Conservation (phyloP, 345 rosid genomes). For the Mallotus nudiflorus region DNA sequence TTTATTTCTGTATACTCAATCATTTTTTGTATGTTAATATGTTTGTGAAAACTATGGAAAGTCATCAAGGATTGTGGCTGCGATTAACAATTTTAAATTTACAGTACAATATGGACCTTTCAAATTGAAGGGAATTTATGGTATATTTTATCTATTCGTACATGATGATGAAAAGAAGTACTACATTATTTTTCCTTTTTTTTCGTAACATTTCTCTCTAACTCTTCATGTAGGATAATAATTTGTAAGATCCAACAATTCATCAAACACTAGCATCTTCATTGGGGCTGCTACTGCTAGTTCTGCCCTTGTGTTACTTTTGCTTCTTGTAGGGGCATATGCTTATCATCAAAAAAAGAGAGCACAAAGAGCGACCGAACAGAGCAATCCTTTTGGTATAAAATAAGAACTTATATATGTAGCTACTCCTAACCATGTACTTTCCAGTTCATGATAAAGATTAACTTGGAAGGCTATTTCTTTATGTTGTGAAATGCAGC, state of each 20-base stretch:
- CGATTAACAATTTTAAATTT: neutral
- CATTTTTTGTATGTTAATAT: slow-evolving; percentile 9
- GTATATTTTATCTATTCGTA: neutral
- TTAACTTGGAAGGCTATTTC: neutral
- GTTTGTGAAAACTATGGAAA: slow-evolving; percentile 17
- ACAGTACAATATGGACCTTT: neutral
- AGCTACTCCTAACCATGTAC: too few species aligned
- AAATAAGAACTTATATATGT: neutral
- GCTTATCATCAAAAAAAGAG: slow-evolving; percentile 13
- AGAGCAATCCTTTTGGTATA: slow-evolving; percentile 9
- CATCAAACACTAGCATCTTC: too few species aligned
- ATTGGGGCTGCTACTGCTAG: too few species aligned
- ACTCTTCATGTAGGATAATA: too few species aligned
- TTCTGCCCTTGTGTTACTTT: too few species aligned
- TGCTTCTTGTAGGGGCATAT: too few species aligned
- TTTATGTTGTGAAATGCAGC: slow-evolving; percentile 1
- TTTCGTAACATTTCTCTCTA: neutral
- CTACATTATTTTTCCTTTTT: neutral
- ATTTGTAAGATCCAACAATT: too few species aligned
- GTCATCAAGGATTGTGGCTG: slow-evolving; percentile 38
- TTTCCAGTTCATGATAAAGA: neutral
- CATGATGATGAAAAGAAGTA: neutral
- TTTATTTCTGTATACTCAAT: neutral
- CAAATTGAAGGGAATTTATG: neutral
- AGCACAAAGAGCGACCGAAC: neutral